Evolutionary conservation across 306 rosid genomes (phyloP).

Genomic region (Citrullus mucosospermus): DNA sequence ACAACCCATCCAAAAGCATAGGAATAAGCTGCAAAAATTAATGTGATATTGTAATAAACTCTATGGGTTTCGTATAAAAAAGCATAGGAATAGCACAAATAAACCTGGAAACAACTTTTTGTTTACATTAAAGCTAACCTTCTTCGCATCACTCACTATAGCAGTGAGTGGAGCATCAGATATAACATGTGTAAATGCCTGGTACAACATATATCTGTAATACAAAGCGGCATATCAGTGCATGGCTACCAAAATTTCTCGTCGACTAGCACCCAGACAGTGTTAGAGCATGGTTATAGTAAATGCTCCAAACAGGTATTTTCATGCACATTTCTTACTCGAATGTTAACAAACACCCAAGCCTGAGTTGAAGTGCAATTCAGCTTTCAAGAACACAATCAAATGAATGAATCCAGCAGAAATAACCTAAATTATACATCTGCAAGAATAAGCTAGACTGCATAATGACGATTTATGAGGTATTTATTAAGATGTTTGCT

Average conservation of each 20-base stretch:
- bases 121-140: conserved; percentile 36
- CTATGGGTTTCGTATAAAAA: background rate
- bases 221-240: conserved; percentile 13
- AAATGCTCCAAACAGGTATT: background rate
- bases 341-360: background rate
- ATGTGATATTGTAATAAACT: background rate
- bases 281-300: conserved; percentile 7
- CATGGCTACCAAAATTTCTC: conserved; percentile 1
- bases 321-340: background rate
- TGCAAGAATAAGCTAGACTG: background rate
- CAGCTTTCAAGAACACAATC: background rate
- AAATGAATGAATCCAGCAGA: background rate
- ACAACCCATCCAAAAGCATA: conserved; percentile 59
- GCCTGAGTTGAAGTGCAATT: background rate
- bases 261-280: background rate
- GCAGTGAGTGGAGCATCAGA: conserved; percentile 61
- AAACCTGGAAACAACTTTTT: background rate
- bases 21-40: conserved; percentile 66
- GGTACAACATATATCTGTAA: conserved; percentile 57
- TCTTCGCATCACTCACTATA: conserved; percentile 60
- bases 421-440: background rate
- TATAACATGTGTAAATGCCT: conserved; percentile 57
- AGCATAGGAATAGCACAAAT: background rate
- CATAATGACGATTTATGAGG: background rate
- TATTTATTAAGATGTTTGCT: background rate